phyloP scores from a whole-genome alignment of 495 filamentous ascomycete species.

The Xylaria grammica region DNA sequence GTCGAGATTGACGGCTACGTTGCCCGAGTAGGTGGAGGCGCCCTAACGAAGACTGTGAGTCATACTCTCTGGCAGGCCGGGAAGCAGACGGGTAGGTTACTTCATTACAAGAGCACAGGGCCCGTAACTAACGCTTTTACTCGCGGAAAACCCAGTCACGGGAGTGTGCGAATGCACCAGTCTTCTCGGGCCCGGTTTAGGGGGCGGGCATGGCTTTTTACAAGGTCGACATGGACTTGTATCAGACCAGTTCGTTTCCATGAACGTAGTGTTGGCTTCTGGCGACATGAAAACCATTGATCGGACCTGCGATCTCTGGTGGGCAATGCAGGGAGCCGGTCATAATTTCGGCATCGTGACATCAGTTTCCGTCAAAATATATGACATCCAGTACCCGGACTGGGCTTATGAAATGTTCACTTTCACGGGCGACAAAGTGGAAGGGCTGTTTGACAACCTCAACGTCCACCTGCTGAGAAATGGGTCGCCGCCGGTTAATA shows the following conservation, averaged over 20 bases:
- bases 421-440: slow-evolving; percentile 52
- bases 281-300: slow-evolving; percentile 43
- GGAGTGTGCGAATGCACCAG: slow-evolving; percentile 55
- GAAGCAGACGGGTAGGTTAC: slow-evolving; percentile 37
- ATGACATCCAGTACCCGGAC: slow-evolving; percentile 41
- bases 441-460: slow-evolving; percentile 46
- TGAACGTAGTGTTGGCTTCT: slow-evolving; percentile 54
- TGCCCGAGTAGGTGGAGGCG: slow-evolving; percentile 56
- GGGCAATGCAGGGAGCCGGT: slow-evolving; percentile 57
- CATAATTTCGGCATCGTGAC: slow-evolving; percentile 60
- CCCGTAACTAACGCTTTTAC: no score
- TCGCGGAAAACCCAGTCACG: slow-evolving; percentile 37
- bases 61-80: slow-evolving; percentile 35
- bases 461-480: slow-evolving; percentile 48
- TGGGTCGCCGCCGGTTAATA: slow-evolving; percentile 41
- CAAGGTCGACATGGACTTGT: slow-evolving; percentile 58
- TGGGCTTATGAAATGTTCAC: slow-evolving; percentile 48
- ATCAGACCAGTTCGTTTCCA: slow-evolving; percentile 53
- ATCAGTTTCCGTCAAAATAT: slow-evolving; percentile 45
- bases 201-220: slow-evolving; percentile 58
- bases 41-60: slow-evolving; percentile 34
- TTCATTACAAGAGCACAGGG: no score
- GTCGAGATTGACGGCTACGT: slow-evolving; percentile 51
- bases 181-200: slow-evolving; percentile 51
- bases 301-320: slow-evolving; percentile 49